Conservation (phyloP, 176 grass and related monocot species). For the Pharus latifolius region DNA sequence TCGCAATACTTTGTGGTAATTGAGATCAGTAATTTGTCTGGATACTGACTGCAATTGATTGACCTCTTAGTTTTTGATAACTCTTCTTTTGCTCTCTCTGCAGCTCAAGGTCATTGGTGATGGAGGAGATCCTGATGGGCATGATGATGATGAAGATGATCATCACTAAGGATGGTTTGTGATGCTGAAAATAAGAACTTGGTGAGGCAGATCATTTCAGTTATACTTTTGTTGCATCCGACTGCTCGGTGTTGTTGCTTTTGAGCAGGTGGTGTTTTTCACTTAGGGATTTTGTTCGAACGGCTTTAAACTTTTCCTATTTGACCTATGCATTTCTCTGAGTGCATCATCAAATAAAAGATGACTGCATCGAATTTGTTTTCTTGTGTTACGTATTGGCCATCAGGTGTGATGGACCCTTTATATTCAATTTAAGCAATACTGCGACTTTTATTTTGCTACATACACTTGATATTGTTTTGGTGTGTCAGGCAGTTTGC, state of each 20-base stretch:
- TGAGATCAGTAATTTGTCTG: neutral
- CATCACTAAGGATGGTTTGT: slow-evolving; percentile 42
- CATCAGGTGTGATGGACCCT: slow-evolving; percentile 35
- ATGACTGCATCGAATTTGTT: slow-evolving; percentile 30
- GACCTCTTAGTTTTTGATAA: neutral
- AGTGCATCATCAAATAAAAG: slow-evolving; percentile 50
- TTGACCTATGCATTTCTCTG: slow-evolving; percentile 33
- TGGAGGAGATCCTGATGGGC: slow-evolving; percentile 73
- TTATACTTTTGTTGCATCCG: slow-evolving; percentile 25
- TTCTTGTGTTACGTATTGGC: slow-evolving; percentile 18
- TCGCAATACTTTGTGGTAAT: slow-evolving; percentile 93
- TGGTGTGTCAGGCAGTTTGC: slow-evolving; percentile 4
- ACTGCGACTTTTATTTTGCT: slow-evolving; percentile 7
- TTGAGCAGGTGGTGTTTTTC: slow-evolving; percentile 43
- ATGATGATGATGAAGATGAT: slow-evolving; percentile 45
- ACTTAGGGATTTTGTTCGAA: slow-evolving; percentile 33
- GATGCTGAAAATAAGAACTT: slow-evolving; percentile 40
- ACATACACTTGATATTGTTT: too few relatives aligned
- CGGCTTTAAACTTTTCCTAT: slow-evolving; percentile 6
- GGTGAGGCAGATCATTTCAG: slow-evolving; percentile 27
- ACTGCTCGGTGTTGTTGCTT: slow-evolving; percentile 22
- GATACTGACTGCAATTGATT: neutral
- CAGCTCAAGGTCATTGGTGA: slow-evolving; percentile 92
- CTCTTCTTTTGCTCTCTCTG: slow-evolving; percentile 18
- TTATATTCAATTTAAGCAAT: slow-evolving; percentile 24